These are phyloP conservation scores for Saturnispora mendoncae DNA, from an alignment of 805 yeast species.

Conservation along the genomic window DNA sequence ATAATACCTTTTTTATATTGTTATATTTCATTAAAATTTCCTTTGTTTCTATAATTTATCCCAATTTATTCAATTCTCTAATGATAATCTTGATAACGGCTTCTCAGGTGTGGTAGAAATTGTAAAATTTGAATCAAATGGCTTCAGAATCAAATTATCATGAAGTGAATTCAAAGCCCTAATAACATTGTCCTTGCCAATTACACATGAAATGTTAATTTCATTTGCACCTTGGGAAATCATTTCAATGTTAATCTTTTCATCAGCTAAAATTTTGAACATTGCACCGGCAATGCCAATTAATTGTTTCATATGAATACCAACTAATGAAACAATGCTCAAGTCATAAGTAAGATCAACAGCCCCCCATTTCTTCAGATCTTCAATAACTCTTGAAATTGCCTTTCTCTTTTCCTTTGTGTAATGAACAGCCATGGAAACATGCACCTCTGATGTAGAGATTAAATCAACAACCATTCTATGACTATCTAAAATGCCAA, in stretches of 20 bases:
- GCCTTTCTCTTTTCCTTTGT: slow-evolving; percentile 49
- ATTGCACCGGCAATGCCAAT: slow-evolving; percentile 96
- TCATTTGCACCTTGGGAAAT: slow-evolving; percentile 98
- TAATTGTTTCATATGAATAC: slow-evolving; percentile 93
- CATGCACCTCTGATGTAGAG: slow-evolving; percentile 96
- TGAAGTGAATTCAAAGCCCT: slow-evolving; percentile 85
- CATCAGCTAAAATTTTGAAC: slow-evolving; percentile 91
- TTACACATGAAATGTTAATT: slow-evolving; percentile 92
- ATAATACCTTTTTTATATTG: background rate
- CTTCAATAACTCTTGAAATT: slow-evolving; percentile 65
- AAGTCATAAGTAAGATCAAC: slow-evolving; percentile 83
- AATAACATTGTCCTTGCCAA: slow-evolving; percentile 70
- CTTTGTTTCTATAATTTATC: background rate
- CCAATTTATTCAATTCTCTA: background rate
- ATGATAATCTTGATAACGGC: slow-evolving; percentile 4
- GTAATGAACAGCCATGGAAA: slow-evolving; percentile 92
- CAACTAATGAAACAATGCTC: slow-evolving; percentile 91
- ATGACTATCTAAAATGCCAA: slow-evolving; percentile 74
- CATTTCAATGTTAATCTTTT: slow-evolving; percentile 92
- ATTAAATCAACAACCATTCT: slow-evolving; percentile 89
- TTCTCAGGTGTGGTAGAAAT: slow-evolving; percentile 36
- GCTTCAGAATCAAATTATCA: slow-evolving; percentile 54
- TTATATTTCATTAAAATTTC: background rate
- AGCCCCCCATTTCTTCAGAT: slow-evolving; percentile 70
- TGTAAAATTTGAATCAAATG: slow-evolving; percentile 31